Conservation (phyloP, 2,329 filamentous ascomycete species). For the Epichloe scottii region DNA sequence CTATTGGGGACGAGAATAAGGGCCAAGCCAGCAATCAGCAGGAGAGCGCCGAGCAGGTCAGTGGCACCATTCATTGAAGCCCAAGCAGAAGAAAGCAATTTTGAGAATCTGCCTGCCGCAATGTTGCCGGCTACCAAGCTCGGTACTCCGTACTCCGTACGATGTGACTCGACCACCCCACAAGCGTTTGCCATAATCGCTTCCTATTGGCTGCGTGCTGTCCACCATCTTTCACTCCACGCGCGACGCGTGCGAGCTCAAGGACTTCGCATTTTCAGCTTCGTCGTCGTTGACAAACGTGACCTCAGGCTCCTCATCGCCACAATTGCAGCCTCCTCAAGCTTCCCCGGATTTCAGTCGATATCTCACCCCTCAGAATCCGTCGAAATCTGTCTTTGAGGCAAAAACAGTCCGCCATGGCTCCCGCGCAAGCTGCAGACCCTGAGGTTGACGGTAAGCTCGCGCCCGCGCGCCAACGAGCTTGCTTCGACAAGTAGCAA, state of each 20-base stretch:
- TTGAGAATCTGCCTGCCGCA: constrained; percentile 22
- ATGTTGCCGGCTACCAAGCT: constrained; percentile 19
- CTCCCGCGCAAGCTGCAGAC: constrained; percentile 22
- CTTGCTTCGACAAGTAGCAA: not conserved
- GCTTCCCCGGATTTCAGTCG: not conserved
- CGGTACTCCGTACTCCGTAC: too few relatives aligned
- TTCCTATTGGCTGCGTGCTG: not conserved
- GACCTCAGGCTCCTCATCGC: not conserved
- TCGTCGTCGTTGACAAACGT: constrained; percentile 17
- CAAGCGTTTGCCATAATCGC: not conserved
- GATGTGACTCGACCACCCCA: constrained; percentile 9
- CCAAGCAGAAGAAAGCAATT: constrained; percentile 20
- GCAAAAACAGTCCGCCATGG: constrained; percentile 15
- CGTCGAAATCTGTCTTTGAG: not conserved
- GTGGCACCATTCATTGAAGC: too few relatives aligned
- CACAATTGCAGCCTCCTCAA: not conserved
- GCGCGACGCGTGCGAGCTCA: constrained; percentile 22
- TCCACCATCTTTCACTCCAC: constrained; percentile 17
- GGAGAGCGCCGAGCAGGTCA: too few relatives aligned
- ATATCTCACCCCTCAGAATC: too few relatives aligned
- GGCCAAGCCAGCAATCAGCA: constrained; percentile 20
- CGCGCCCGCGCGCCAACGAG: not conserved
- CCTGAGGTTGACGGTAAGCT: constrained; percentile 25
- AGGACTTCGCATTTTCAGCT: constrained; percentile 2
- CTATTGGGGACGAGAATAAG: constrained; percentile 21